phyloP scores from a whole-genome alignment of 108 stramenopile genomes.

The Nitzschia inconspicua region DNA sequence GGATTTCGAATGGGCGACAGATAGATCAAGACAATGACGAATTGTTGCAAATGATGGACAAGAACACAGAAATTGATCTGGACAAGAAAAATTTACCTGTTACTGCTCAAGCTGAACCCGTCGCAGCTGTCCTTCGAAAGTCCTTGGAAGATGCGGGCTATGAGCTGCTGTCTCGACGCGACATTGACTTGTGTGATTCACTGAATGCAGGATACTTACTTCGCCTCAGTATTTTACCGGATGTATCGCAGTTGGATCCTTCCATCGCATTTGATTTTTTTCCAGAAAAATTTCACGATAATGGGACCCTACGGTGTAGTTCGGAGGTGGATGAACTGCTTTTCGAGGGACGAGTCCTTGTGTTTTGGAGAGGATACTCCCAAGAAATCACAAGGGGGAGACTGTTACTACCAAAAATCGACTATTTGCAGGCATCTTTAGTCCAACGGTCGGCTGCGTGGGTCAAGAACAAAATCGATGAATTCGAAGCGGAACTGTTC shows the following conservation, averaged over 20 bases:
- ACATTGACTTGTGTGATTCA: slow-evolving; percentile 74
- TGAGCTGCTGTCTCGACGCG: slow-evolving; percentile 56
- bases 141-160: slow-evolving; percentile 77
- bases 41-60: not conserved
- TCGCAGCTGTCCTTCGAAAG: slow-evolving; percentile 37
- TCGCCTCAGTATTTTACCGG: slow-evolving; percentile 63
- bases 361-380: slow-evolving; percentile 77
- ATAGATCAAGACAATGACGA: not conserved
- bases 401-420: slow-evolving; percentile 65
- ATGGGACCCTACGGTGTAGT: slow-evolving; percentile 9
- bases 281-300: slow-evolving; percentile 47
- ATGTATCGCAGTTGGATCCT: slow-evolving; percentile 52
- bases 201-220: slow-evolving; percentile 80
- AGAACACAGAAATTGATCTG: not conserved
- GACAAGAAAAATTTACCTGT: slow-evolving; percentile 35
- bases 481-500: slow-evolving; percentile 12
- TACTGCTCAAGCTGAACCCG: slow-evolving; percentile 1
- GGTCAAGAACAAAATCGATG: slow-evolving; percentile 37
- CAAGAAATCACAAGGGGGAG: slow-evolving; percentile 68
- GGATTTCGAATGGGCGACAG: not conserved
- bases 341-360: slow-evolving; percentile 64
- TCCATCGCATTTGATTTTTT: slow-evolving; percentile 56
- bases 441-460: slow-evolving; percentile 65
- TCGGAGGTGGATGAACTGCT: slow-evolving; percentile 28
- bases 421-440: slow-evolving; percentile 80